These are phyloP conservation scores for Juglanconis sp. DNA, from an alignment of 2,329 filamentous ascomycete species.

Conservation along the genomic window DNA sequence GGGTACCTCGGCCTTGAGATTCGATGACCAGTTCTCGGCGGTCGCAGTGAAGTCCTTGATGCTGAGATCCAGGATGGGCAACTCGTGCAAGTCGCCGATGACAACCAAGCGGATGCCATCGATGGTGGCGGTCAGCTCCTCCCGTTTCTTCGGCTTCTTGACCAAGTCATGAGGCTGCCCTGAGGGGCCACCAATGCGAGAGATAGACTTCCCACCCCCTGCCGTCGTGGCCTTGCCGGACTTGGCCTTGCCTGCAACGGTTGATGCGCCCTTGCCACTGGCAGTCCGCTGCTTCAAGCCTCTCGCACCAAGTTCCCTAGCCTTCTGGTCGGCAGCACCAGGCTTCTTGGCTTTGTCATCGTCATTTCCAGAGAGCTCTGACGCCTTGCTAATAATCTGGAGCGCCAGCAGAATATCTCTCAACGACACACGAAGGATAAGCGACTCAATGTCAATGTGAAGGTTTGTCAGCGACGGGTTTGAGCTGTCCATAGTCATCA, in stretches of 20 bases:
- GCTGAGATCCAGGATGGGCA: conserved; percentile 90
- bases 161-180: conserved; percentile 30
- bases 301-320: conserved; percentile 48
- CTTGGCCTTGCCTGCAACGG: conserved; percentile 40
- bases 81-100: conserved; percentile 92
- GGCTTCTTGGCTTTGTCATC: conserved; percentile 43
- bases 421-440: conserved; percentile 85
- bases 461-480: conserved; percentile 68
- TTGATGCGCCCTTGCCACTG: conserved; percentile 54
- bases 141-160: conserved; percentile 41
- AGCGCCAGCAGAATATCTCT: conserved; percentile 92
- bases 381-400: conserved; percentile 87
- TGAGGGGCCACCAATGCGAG: neutral
- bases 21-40: conserved; percentile 87
- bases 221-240: conserved; percentile 27
- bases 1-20: conserved; percentile 81
- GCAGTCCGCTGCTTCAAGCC: conserved; percentile 54
- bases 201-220: conserved; percentile 9
- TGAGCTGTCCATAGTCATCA: conserved; percentile 78
- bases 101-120: conserved; percentile 89
- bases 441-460: conserved; percentile 81
- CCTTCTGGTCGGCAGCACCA: conserved; percentile 51
- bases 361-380: conserved; percentile 70
- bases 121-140: conserved; percentile 81
- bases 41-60: conserved; percentile 84